These are phyloP conservation scores for Plenodomus lindquistii DNA, from an alignment of 2,329 filamentous ascomycete genomes.

Conservation along the genomic window DNA sequence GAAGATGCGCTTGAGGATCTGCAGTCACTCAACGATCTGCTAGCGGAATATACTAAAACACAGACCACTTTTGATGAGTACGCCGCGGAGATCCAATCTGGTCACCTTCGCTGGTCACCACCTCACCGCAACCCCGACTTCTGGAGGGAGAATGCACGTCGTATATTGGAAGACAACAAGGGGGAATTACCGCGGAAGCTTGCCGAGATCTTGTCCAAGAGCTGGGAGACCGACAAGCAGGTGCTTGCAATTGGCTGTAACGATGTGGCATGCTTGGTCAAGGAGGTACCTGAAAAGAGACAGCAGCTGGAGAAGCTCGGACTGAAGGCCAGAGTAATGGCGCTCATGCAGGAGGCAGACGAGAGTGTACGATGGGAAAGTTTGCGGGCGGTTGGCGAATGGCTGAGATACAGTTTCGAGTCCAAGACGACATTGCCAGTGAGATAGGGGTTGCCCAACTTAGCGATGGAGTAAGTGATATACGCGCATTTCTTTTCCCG, in stretches of 20 bases:
- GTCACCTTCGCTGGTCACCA: slow-evolving; percentile 89
- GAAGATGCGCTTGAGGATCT: slow-evolving; percentile 58
- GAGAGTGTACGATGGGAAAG: slow-evolving; percentile 93
- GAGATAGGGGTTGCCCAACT: slow-evolving; percentile 17
- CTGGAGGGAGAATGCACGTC: slow-evolving; percentile 88
- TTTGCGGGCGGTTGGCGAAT: slow-evolving; percentile 79
- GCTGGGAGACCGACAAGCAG: slow-evolving; percentile 81
- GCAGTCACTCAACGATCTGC: slow-evolving; percentile 58
- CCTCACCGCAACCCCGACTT: slow-evolving; percentile 85
- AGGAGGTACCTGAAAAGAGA: slow-evolving; percentile 84
- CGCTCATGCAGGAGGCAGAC: slow-evolving; percentile 86
- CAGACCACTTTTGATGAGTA: slow-evolving; percentile 71
- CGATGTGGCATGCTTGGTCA: slow-evolving; percentile 85
- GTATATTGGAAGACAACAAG: slow-evolving; percentile 82
- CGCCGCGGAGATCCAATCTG: slow-evolving; percentile 80
- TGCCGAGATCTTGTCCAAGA: slow-evolving; percentile 81
- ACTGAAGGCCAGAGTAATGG: slow-evolving; percentile 86
- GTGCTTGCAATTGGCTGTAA: slow-evolving; percentile 92
- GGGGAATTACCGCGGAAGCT: slow-evolving; percentile 78
- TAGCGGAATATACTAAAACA: slow-evolving; percentile 81
- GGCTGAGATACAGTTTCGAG: slow-evolving; percentile 67
- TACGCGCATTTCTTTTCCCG: not conserved
- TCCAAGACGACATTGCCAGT: slow-evolving; percentile 39
- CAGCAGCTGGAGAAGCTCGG: slow-evolving; percentile 79
- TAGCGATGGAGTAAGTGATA: not conserved